Percentiles rank a stretch among this genome's conserved stretches.
Evolutionary conservation across 108 stramenopile genomes (phyloP).

Genomic region (Bacterosira constricta): DNA sequence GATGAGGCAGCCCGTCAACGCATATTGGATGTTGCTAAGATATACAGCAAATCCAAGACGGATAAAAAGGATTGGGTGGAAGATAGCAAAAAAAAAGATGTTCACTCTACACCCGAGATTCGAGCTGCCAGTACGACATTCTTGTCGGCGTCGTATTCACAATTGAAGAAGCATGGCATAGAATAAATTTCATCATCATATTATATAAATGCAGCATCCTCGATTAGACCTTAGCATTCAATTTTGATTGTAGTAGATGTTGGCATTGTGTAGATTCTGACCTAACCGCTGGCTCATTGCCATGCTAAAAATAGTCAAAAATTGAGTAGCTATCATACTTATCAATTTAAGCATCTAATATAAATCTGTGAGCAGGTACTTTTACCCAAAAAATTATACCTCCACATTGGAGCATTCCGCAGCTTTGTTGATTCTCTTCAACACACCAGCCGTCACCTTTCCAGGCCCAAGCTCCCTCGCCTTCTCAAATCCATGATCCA

Average conservation of each 20-base stretch:
- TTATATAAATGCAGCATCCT: too few species aligned
- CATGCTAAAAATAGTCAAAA: too few species aligned
- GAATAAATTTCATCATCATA: background rate
- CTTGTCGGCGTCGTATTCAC: conserved; percentile 37
- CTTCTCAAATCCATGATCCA: conserved; percentile 83
- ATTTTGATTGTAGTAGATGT: background rate
- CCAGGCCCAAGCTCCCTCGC: conserved; percentile 91
- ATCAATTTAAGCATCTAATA: background rate
- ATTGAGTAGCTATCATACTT: too few species aligned
- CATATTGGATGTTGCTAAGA: conserved; percentile 57
- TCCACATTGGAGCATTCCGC: conserved; percentile 89
- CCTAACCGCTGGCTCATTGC: background rate
- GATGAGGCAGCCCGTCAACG: conserved; percentile 40
- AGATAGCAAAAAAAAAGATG: conserved; percentile 66
- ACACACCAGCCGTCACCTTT: conserved; percentile 95
- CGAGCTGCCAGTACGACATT: conserved; percentile 60
- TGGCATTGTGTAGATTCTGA: background rate
- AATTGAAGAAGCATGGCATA: conserved; percentile 23
- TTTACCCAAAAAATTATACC: too few species aligned
- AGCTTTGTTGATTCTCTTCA: conserved; percentile 93
- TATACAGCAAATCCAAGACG: conserved; percentile 68
- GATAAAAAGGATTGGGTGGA: conserved; percentile 47
- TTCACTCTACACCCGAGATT: conserved; percentile 49
- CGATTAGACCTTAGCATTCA: background rate
- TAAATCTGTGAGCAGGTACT: too few species aligned